Base-by-base conservation (phyloP, 2,329 filamentous ascomycete genomes). In the Diaporthe citri region DNA sequence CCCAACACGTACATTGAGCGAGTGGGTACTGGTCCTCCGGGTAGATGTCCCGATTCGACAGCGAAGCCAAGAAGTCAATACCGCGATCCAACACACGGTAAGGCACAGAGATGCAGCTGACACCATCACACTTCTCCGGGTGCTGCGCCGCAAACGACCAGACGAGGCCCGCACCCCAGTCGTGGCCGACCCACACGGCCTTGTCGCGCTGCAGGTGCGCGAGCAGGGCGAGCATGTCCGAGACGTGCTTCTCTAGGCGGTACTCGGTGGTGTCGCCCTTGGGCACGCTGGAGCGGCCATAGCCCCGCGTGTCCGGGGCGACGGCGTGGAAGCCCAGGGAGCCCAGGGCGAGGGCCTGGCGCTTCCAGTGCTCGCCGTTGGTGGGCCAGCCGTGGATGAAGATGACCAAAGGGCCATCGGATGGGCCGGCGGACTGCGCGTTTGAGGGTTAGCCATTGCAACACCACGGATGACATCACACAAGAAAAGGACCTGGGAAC, bases 141-240 rank as follows among this genome's bases (percentile, higher is more conserved):
- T 79, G 79, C 51, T 80, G 79, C 25, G 79, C 78, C 43, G 80
- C 81, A 39, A 83, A 62, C 12, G 78, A 77, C 52, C 77, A 82
- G 9, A 79, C 75, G 1, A 79, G 76, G 2, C 77, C 80, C 17
- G 80, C 77, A 62, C 82, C 82, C 86, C 86, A 87, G 76, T 87
- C 86, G 74, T 88, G 86, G 17, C 82, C 86, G 46, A 87, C 79
- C 86, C 87, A 89, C n/a, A 89, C 78, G 2, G 86, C 86, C 10
- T 82, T 81, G 0, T 80, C 74, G 28, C 86, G 78, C 25, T 72
- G 71, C 0, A 82, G 76, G 34, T 81, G 77, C 28, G 78, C 78
- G 0, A 86, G 79, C 0, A 86, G 78, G 17, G 84, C 81, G 1
- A 81, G 60, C 67, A 85, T 62, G 34, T 84, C 83, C 43, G 81